A percentile compares a stretch with the other conserved stretches of the same genome.
phyloP scores from a whole-genome alignment of 371 early-diverging fungal species.

The Blakeslea trispora region DNA sequence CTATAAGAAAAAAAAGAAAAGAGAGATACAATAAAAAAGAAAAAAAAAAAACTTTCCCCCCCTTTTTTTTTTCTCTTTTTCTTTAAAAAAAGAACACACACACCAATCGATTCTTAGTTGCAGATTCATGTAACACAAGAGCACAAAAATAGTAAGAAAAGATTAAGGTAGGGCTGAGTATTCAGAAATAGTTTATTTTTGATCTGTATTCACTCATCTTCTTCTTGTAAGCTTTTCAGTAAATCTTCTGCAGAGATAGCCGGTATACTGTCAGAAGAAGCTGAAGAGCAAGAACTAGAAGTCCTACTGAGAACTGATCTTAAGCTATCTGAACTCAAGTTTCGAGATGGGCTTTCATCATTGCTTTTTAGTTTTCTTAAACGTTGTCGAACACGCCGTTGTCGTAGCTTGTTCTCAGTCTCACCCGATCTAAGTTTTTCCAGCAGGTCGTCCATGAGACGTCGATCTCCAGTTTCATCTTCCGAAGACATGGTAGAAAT shows the following conservation, averaged over 20 bases:
- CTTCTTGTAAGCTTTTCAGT: slow-evolving; percentile 19
- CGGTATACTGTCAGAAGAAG: slow-evolving; percentile 11
- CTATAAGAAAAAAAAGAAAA: too few species aligned
- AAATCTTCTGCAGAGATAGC: slow-evolving; percentile 29
- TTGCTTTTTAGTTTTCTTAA: slow-evolving; percentile 6
- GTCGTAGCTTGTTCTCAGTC: slow-evolving; percentile 26
- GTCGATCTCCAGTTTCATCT: slow-evolving; percentile 32
- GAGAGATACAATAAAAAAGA: slow-evolving; percentile 1
- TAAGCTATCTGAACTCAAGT: neutral
- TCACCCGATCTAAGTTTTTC: slow-evolving; percentile 45
- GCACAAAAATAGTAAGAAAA: slow-evolving; percentile 1
- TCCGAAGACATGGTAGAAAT: neutral
- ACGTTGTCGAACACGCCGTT: slow-evolving; percentile 25
- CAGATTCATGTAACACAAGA: neutral
- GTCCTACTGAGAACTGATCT: neutral
- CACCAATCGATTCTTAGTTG: neutral
- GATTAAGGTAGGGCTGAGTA: slow-evolving; percentile 5
- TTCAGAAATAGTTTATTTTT: neutral
- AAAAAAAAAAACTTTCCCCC: too few species aligned
- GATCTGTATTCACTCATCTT: slow-evolving; percentile 12
- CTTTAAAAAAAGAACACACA: neutral
- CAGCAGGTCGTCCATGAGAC: slow-evolving; percentile 48
- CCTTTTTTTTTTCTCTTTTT: too few species aligned
- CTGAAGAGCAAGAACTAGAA: slow-evolving; percentile 6
- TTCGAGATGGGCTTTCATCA: neutral